phyloP scores from a whole-genome alignment of 2,329 filamentous ascomycete genomes.

The Sarocladium brachiariae region DNA sequence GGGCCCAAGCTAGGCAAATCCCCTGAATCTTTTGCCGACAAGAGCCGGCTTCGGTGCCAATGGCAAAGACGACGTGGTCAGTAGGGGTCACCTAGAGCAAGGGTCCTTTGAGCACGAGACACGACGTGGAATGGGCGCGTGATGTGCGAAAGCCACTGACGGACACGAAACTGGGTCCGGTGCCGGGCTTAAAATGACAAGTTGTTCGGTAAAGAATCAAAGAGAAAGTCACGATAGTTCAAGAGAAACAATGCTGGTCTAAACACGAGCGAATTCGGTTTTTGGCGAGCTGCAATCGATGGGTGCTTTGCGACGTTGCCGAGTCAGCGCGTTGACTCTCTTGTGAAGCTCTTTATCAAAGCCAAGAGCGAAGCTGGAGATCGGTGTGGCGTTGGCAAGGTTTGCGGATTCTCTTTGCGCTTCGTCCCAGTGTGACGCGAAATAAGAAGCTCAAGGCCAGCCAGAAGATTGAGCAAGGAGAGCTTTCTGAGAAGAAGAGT shows the following conservation, averaged over 20 bases:
- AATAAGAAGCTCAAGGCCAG: constrained; percentile 2
- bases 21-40: neutral
- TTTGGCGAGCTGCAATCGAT: neutral
- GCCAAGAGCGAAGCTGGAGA: neutral
- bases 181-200: neutral
- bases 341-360: neutral
- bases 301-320: neutral
- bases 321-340: neutral
- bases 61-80: neutral
- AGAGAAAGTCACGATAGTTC: neutral
- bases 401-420: neutral
- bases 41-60: constrained; percentile 3
- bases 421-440: neutral
- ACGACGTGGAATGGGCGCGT: constrained; percentile 6
- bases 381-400: too few species aligned
- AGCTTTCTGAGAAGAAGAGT: neutral
- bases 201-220: too few species aligned
- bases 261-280: too few species aligned
- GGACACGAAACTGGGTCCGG: constrained; percentile 1
- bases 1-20: neutral
- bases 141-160: constrained; percentile 3
- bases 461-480: constrained; percentile 1
- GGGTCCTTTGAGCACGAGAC: constrained; percentile 5
- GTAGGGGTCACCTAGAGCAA: constrained; percentile 8
- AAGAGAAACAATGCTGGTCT: neutral